Base-by-base conservation (phyloP, 768 basidiomycete species). In the Nidula microcarpa region DNA sequence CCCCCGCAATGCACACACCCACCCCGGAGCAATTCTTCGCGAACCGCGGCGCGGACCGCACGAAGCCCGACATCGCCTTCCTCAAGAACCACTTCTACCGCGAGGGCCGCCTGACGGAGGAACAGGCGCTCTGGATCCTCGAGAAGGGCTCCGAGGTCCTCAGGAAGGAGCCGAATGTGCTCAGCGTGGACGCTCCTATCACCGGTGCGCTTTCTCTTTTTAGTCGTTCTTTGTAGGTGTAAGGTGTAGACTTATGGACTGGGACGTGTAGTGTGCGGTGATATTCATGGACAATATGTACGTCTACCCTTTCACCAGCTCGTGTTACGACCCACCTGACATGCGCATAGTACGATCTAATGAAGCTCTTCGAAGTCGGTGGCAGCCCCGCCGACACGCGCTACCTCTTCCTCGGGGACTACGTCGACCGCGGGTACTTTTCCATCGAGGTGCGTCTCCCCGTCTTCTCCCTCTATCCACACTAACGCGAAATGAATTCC, bases 251-350 rank as follows among this genome's bases (percentile, higher is more conserved):
- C 49, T 52, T 51, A 52, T 33, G 16, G 53, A n/a, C n/a, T n/a
- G n/a, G n/a, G n/a, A 53, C 49, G 39, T 55, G n/a, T 62, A 94
- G 93, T 94, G 36, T 98, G 96, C 68, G 97, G 96, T 47, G 96
- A 98, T 73, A 97, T 98, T 45, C 96, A 98, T 62, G 96, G 96
- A 0, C 96, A 99, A 91, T 99, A 99, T 74, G 96, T 97, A 62
- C 68, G 90, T 75, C 52, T 52, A 53, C 33, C 33, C 33, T 51
- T 30, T 43, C 50, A 37, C 54, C 49, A 39, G 61, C 18, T 56
- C 35, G 46, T 11, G 14, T 30, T 18, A 18, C 43, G 23, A 55
- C n/a, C 39, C 33, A 17, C 53, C 41, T 37, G 10, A 17, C n/a
- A 41, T 11, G 39, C 18, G 32, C 47, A 41, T 55, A 94, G 91